Evolutionary conservation across 768 basidiomycete genomes (phyloP).

Genomic region (Leucocoprinus sp.): DNA sequence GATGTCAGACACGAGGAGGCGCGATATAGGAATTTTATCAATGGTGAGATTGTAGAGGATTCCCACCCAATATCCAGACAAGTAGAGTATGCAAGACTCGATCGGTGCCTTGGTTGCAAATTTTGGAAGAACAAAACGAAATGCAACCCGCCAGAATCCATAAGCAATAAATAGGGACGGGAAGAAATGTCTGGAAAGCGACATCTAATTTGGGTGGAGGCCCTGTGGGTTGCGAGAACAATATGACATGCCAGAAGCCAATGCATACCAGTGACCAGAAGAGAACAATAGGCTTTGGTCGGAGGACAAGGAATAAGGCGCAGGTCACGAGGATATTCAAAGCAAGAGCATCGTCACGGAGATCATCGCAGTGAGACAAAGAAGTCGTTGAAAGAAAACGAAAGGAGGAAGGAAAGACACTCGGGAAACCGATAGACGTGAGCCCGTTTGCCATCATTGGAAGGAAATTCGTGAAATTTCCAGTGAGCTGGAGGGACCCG

Average conservation of each 20-base stretch:
- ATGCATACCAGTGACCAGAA: slow-evolving; percentile 78
- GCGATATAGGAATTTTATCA: slow-evolving; percentile 66
- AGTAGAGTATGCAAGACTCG: slow-evolving; percentile 67
- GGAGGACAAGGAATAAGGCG: slow-evolving; percentile 62
- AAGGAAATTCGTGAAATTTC: slow-evolving; percentile 64
- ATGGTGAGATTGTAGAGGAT: slow-evolving; percentile 66
- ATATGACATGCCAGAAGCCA: slow-evolving; percentile 77
- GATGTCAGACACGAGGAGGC: slow-evolving; percentile 66
- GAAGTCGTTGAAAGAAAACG: slow-evolving; percentile 40
- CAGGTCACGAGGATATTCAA: slow-evolving; percentile 66
- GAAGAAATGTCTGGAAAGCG: slow-evolving; percentile 75
- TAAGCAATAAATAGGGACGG: slow-evolving; percentile 71
- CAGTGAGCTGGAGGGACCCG: slow-evolving; percentile 56
- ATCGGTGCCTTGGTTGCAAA: slow-evolving; percentile 55
- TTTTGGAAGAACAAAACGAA: slow-evolving; percentile 65
- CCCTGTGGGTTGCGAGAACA: slow-evolving; percentile 68
- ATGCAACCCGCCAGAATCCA: slow-evolving; percentile 69
- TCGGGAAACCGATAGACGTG: slow-evolving; percentile 64
- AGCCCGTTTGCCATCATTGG: slow-evolving; percentile 55
- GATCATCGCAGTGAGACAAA: slow-evolving; percentile 61
- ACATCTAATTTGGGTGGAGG: slow-evolving; percentile 60
- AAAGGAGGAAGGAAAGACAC: slow-evolving; percentile 66
- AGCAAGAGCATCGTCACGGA: slow-evolving; percentile 59
- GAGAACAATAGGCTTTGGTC: slow-evolving; percentile 57
- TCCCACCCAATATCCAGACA: slow-evolving; percentile 73